Evolutionary conservation across 2,329 filamentous ascomycete species (phyloP), one percentile per base, ranked within the genome.

Genomic region (Pseudocercospora fuligena): DNA sequence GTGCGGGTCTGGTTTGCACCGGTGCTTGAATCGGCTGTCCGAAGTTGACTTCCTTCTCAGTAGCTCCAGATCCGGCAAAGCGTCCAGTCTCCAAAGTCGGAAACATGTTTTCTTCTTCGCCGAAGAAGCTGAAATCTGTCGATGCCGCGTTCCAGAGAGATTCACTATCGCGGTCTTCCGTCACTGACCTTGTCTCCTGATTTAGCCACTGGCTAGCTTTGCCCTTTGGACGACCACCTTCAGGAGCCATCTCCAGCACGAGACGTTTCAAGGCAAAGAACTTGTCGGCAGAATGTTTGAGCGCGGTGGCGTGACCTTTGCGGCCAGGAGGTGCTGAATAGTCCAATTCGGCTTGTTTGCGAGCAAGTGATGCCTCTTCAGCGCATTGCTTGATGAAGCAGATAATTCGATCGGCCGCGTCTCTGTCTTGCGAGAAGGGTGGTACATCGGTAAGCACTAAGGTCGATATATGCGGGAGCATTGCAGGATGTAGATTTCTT

Each of bases 281-380:
- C 40, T 72, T 72, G 31, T 71, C 66, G 1, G 74, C 72, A 14
- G 75, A 75, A 31, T 76, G 78, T 31, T 81, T 82, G 29, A 82
- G 78, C 1, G 84, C 82, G 23, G 85, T 82, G 46, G 79, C 77
- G 7, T 80, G 78, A 7, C 85, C 82, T 67, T 80, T 81, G 54
- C 83, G 80, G 1, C 86, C 87, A 2, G 87, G 86, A n/a, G 87
- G 86, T 2, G 88, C 78, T 0, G 84, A 82, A 70, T 88, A 89
- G 60, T 87, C 85, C n/a, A 84, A 82, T 40, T 77, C 78, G 2
- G 87, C 86, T 70, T 85, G 82, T 12, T 85, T 79, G 4, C 77
- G 81, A 21, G 87, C 86, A 9, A 88, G 81, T 11, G 81, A 74
- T 0, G 82, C 76, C 77, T 89, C 87, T 62, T 85, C 82, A 14